Conservation (phyloP, 2,329 filamentous ascomycete genomes). For the Penicillium sp. region DNA sequence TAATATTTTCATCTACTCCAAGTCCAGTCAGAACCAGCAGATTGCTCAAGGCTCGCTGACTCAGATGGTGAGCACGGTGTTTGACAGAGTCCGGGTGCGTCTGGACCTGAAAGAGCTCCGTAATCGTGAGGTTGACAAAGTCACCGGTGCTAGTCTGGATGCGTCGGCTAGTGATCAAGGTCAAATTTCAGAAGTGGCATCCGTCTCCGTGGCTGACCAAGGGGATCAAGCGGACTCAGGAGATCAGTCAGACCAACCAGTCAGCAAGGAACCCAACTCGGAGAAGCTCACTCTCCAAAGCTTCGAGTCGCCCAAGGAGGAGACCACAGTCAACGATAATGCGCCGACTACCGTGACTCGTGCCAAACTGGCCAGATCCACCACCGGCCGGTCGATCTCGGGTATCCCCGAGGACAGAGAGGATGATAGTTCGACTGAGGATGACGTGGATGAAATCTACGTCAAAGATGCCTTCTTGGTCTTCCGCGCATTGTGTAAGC, state of each 20-base stretch:
- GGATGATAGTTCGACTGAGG: slow-evolving; percentile 49
- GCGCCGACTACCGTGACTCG: slow-evolving; percentile 68
- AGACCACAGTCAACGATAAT: slow-evolving; percentile 66
- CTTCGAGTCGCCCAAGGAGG: slow-evolving; percentile 69
- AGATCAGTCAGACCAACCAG: slow-evolving; percentile 41
- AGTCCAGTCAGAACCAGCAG: slow-evolving; percentile 91
- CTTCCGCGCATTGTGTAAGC: slow-evolving; percentile 95
- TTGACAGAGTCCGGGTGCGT: slow-evolving; percentile 86
- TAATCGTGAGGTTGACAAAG: slow-evolving; percentile 46
- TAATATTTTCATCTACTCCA: slow-evolving; percentile 96
- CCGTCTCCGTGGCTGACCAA: slow-evolving; percentile 35
- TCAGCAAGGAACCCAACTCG: slow-evolving; percentile 53
- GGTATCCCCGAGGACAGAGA: slow-evolving; percentile 43
- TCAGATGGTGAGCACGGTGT: slow-evolving; percentile 98
- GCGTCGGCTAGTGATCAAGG: slow-evolving; percentile 50
- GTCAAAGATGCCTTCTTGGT: slow-evolving; percentile 96
- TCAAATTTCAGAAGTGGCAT: slow-evolving; percentile 45
- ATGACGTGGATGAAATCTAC: slow-evolving; percentile 90
- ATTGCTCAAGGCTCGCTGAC: slow-evolving; percentile 95
- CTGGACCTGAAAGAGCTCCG: slow-evolving; percentile 85
- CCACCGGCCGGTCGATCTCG: slow-evolving; percentile 46
- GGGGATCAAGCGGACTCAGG: slow-evolving; percentile 23
- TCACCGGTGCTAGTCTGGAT: slow-evolving; percentile 36
- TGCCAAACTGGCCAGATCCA: slow-evolving; percentile 52
- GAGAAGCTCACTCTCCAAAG: slow-evolving; percentile 68